Conservation (phyloP, 768 basidiomycete species). For the Rhizopogon salebrosus region DNA sequence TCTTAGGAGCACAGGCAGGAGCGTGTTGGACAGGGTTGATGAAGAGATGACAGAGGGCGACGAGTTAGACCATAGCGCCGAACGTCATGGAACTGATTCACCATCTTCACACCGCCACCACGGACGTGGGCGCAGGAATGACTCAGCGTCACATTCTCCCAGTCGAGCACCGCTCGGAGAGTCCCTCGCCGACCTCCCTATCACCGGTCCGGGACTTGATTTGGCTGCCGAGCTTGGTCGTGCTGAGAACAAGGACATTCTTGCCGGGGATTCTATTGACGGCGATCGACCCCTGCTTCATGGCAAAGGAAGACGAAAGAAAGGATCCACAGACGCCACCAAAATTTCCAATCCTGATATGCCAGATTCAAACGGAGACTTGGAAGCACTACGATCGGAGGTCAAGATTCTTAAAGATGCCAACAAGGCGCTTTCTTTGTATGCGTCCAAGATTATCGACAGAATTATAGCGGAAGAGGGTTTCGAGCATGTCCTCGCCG, state of each 20-base stretch:
- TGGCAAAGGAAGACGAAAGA: constrained; percentile 43
- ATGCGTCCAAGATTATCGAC: constrained; percentile 97
- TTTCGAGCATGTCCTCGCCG: constrained; percentile 94
- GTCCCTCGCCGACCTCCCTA: constrained; percentile 80
- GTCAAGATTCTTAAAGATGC: constrained; percentile 92
- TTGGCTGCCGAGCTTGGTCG: constrained; percentile 89
- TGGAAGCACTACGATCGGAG: constrained; percentile 72
- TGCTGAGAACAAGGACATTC: constrained; percentile 82
- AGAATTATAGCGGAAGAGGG: constrained; percentile 95
- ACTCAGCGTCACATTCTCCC: constrained; percentile 48
- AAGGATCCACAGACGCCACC: constrained; percentile 23
- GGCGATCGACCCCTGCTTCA: constrained; percentile 42
- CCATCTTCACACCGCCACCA: constrained; percentile 37
- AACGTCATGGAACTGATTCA: constrained; percentile 32
- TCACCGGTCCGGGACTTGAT: constrained; percentile 85
- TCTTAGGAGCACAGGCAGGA: constrained; percentile 51
- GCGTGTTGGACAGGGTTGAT: constrained; percentile 58
- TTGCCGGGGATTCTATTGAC: constrained; percentile 51
- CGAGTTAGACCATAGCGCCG: constrained; percentile 34
- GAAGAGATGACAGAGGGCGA: constrained; percentile 43
- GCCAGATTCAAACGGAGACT: constrained; percentile 38
- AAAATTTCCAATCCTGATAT: constrained; percentile 30
- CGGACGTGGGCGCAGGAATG: constrained; percentile 46
- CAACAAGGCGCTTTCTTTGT: constrained; percentile 91
- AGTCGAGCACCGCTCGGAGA: constrained; percentile 53